A percentile compares a stretch with the other conserved stretches of the same genome.
Evolutionary conservation across 2,329 filamentous ascomycete species (phyloP).

Genomic region (Pseudocercospora pini-densiflorae): DNA sequence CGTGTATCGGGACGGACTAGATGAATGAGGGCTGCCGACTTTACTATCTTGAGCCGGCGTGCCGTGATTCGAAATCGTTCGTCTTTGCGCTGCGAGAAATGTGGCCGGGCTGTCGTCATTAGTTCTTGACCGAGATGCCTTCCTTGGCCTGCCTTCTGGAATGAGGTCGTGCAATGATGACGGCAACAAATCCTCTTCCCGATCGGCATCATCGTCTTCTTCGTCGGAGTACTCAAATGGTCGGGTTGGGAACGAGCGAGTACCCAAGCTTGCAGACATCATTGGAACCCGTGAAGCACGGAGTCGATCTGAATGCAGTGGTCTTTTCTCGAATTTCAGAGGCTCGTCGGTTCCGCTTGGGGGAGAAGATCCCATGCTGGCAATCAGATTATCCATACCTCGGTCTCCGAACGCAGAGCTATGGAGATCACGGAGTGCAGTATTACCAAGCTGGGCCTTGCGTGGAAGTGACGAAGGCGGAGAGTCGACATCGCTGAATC

Average conservation of each 20-base stretch:
- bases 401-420: conserved; percentile 71
- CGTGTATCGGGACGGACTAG: conserved; percentile 67
- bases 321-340: conserved; percentile 67
- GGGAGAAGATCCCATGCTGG: conserved; percentile 60
- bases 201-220: conserved; percentile 69
- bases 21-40: conserved; percentile 58
- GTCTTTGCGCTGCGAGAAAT: conserved; percentile 39
- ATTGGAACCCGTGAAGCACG: conserved; percentile 55
- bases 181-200: conserved; percentile 90
- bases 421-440: conserved; percentile 61
- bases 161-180: conserved; percentile 67
- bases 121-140: conserved; percentile 63
- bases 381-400: conserved; percentile 48
- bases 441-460: conserved; percentile 42
- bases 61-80: conserved; percentile 50
- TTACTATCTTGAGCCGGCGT: conserved; percentile 45
- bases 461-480: conserved; percentile 70
- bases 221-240: conserved; percentile 56
- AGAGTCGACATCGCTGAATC: conserved; percentile 81
- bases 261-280: conserved; percentile 64
- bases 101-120: conserved; percentile 49
- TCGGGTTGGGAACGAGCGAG: conserved; percentile 38
- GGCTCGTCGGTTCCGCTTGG: conserved; percentile 68
- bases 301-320: conserved; percentile 69
- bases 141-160: conserved; percentile 63